These are phyloP conservation scores for Capniomyces stellatus DNA, from an alignment of 371 early-diverging fungal genomes.

Conservation along the genomic window DNA sequence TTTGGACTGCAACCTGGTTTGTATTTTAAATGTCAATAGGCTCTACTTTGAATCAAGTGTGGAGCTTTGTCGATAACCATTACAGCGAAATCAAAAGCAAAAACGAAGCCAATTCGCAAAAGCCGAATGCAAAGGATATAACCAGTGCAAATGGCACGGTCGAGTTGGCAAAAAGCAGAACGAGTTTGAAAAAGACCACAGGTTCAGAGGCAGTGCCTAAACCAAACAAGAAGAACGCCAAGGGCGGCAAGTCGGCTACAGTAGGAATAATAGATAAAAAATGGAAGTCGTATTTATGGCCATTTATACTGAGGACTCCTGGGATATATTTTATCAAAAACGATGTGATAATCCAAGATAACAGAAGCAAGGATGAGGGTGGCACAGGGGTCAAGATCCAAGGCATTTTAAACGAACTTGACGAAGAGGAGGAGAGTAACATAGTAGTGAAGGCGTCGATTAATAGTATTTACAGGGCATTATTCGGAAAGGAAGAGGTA, in stretches of 20 bases:
- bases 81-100: neutral
- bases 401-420: neutral
- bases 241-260: neutral
- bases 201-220: neutral
- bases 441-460: neutral
- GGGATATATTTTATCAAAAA: neutral
- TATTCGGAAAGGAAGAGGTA: neutral
- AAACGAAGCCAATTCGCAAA: neutral
- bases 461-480: neutral
- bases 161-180: no score
- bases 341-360: neutral
- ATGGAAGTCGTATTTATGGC: neutral
- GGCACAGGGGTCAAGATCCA: neutral
- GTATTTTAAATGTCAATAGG: no score
- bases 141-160: neutral
- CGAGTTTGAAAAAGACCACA: no score
- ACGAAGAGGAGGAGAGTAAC: neutral
- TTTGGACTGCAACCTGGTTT: no score
- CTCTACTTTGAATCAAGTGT: constrained; percentile 8
- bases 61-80: constrained; percentile 10
- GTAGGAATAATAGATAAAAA: neutral
- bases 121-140: neutral
- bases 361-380: neutral
- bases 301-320: neutral
- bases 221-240: neutral